These are phyloP conservation scores for Phytophthora niederhauseri DNA, from an alignment of 352 stramenopile genomes.

Conservation along the genomic window DNA sequence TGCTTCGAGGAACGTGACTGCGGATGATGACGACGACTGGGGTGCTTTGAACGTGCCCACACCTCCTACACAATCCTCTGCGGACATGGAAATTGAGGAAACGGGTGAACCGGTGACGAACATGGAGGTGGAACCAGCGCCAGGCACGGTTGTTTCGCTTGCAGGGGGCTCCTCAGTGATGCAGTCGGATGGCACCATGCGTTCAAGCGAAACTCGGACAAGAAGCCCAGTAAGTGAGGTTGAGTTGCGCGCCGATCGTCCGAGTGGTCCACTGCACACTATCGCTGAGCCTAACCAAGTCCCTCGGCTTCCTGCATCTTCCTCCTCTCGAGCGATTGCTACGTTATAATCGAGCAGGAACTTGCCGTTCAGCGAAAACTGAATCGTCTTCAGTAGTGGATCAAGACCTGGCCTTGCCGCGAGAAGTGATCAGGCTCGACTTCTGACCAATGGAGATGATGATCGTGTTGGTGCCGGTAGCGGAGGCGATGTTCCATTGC, in stretches of 20 bases:
- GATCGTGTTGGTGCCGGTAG: neutral
- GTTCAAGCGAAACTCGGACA: neutral
- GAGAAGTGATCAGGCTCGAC: neutral
- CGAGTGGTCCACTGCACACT: neutral
- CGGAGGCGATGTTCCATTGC: neutral
- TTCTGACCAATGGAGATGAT: conserved; percentile 5
- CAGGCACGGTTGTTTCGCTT: neutral
- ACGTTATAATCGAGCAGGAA: neutral
- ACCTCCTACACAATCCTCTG: neutral
- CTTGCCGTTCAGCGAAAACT: neutral
- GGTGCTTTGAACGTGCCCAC: neutral
- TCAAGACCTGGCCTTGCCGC: neutral
- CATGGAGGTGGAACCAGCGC: neutral
- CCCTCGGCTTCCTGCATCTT: neutral
- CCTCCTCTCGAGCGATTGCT: neutral
- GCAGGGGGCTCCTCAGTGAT: neutral
- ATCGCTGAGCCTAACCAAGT: neutral
- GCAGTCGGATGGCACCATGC: neutral
- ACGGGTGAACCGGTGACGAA: neutral
- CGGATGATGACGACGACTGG: neutral
- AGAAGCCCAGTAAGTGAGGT: neutral
- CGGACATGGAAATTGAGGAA: neutral
- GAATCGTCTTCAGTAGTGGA: neutral
- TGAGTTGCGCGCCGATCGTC: neutral
- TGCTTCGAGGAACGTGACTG: neutral